Evolutionary conservation across 1,284 basidiomycete species (phyloP).

Genomic region (Sparassis latifolia): DNA sequence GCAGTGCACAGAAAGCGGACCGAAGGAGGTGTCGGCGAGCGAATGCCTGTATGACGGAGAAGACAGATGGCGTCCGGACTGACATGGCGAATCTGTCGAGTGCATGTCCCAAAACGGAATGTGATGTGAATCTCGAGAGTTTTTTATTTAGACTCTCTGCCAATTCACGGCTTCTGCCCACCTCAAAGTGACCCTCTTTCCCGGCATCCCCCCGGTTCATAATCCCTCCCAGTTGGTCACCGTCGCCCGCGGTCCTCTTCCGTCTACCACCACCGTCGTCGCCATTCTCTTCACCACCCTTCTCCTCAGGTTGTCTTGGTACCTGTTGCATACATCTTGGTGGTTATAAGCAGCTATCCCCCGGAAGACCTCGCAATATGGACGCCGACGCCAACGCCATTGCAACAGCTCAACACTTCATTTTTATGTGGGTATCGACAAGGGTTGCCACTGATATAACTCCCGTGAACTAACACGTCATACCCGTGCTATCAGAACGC

Average conservation of each 20-base stretch:
- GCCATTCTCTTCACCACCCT: not conserved
- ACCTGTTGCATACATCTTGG: too few species aligned
- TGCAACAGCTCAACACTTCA: constrained; percentile 40
- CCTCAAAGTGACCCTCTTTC: not conserved
- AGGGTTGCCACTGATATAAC: constrained; percentile 13
- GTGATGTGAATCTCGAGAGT: too few species aligned
- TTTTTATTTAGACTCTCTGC: not conserved
- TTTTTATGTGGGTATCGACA: constrained; percentile 38
- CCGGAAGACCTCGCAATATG: not conserved
- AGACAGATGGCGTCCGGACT: too few species aligned
- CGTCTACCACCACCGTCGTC: not conserved
- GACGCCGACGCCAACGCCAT: constrained; percentile 23
- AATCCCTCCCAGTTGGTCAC: not conserved
- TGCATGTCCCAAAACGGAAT: too few species aligned
- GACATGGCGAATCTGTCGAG: too few species aligned
- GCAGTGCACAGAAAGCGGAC: too few species aligned
- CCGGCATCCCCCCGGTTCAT: not conserved
- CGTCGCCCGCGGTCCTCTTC: not conserved
- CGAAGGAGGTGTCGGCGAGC: too few species aligned
- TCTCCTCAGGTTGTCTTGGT: not conserved
- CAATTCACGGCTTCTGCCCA: not conserved
- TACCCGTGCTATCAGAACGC: constrained; percentile 37
- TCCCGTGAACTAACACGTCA: not conserved
- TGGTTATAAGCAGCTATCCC: too few species aligned
- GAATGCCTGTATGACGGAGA: too few species aligned